Conservation (phyloP, 2,329 filamentous ascomycete genomes). For the Leptographium galeiforme region DNA sequence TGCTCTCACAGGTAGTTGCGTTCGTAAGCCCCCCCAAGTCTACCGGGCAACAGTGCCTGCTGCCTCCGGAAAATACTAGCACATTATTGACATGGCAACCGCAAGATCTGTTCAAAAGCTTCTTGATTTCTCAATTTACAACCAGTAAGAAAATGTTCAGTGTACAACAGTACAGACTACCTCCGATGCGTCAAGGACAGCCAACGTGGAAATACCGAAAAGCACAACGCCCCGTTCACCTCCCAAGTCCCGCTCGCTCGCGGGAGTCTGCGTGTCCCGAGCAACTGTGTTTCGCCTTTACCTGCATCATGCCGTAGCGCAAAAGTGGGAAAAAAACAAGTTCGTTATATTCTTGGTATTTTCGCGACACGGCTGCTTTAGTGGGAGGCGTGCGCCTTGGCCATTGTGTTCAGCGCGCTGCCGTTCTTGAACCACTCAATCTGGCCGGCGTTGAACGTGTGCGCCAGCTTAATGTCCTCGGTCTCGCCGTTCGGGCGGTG, state of each 20-base stretch:
- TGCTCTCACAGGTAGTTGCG: no score
- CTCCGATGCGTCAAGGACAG: neutral
- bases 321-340: neutral
- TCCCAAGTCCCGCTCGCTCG: neutral
- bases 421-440: conserved; percentile 99
- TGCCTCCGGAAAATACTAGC: neutral
- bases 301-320: neutral
- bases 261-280: neutral
- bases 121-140: neutral
- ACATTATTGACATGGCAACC: no score
- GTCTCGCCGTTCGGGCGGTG: conserved; percentile 76
- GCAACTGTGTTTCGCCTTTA: neutral
- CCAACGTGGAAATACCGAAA: neutral
- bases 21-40: no score
- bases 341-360: neutral
- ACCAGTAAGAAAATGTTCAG: neutral
- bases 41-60: neutral
- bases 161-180: neutral
- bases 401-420: conserved; percentile 96
- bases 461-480: conserved; percentile 72
- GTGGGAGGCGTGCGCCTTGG: conserved; percentile 41
- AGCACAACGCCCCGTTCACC: conserved; percentile 1
- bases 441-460: conserved; percentile 97
- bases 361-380: neutral
- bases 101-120: neutral